A percentile compares a stretch with the other conserved stretches of the same genome.
phyloP scores from a whole-genome alignment of 129 eudicot species.

The Escallonia herrerae region DNA sequence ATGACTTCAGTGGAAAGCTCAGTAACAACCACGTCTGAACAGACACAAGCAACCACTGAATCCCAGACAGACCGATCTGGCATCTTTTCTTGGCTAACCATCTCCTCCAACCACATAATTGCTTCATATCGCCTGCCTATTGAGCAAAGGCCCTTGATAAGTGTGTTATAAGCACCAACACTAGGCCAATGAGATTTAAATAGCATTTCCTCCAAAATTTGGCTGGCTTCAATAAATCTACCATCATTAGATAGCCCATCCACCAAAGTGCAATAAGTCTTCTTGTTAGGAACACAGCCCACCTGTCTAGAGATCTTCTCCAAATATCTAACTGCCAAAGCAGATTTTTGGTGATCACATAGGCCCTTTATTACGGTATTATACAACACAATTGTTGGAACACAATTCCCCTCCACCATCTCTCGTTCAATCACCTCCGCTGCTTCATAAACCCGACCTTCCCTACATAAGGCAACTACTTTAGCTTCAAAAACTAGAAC shows the following conservation, averaged over 20 bases:
- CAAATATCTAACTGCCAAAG: slow-evolving; percentile 39
- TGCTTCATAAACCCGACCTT: slow-evolving; percentile 46
- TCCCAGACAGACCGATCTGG: slow-evolving; percentile 46
- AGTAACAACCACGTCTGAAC: slow-evolving; percentile 16
- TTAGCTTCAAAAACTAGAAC: slow-evolving; percentile 61
- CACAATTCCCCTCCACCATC: slow-evolving; percentile 54
- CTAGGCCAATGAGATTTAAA: slow-evolving; percentile 50
- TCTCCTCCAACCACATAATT: slow-evolving; percentile 83
- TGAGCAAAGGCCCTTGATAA: slow-evolving; percentile 68
- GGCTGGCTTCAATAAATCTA: slow-evolving; percentile 60
- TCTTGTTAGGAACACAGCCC: slow-evolving; percentile 60
- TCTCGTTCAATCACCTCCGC: slow-evolving; percentile 52
- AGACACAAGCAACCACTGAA: slow-evolving; percentile 45
- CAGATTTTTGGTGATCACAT: slow-evolving; percentile 36
- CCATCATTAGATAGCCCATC: slow-evolving; percentile 69
- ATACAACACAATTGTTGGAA: slow-evolving; percentile 56
- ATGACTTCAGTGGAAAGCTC: slow-evolving; percentile 17
- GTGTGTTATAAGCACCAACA: slow-evolving; percentile 23
- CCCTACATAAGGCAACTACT: slow-evolving; percentile 52
- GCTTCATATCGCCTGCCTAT: slow-evolving; percentile 58
- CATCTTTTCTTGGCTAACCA: slow-evolving; percentile 60
- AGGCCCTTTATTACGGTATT: slow-evolving; percentile 61
- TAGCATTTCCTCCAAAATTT: slow-evolving; percentile 66
- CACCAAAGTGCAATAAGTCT: slow-evolving; percentile 48
- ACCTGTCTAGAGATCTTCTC: slow-evolving; percentile 50